These are phyloP conservation scores for Penicillium nordicum DNA, from an alignment of 2,329 filamentous ascomycete genomes.

Conservation along the genomic window DNA sequence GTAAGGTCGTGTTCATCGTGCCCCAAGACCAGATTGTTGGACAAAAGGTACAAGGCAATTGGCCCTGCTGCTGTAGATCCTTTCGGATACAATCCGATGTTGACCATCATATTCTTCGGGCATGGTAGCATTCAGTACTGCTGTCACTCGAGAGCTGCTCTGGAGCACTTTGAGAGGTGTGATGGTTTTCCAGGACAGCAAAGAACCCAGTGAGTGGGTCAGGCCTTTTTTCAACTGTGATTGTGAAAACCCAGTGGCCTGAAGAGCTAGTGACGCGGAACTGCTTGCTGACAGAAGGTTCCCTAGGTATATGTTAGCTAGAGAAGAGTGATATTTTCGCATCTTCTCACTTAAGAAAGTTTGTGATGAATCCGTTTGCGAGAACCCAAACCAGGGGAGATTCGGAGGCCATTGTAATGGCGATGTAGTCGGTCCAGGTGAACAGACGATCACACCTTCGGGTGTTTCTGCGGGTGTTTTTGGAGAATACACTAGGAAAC, in stretches of 20 bases:
- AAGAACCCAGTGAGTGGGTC: not conserved
- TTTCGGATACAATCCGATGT: not conserved
- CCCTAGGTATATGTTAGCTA: not conserved
- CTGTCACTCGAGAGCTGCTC: not conserved
- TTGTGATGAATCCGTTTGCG: not conserved
- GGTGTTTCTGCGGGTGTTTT: no score
- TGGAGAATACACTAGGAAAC: not conserved
- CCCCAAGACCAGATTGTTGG: not conserved
- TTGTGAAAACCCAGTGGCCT: not conserved
- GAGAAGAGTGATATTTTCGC: not conserved
- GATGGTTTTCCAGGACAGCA: not conserved
- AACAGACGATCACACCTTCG: not conserved
- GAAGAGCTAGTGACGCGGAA: not conserved
- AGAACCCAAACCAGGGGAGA: not conserved
- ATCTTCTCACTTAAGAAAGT: not conserved
- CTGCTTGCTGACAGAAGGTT: not conserved
- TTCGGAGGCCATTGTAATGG: not conserved
- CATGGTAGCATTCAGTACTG: not conserved
- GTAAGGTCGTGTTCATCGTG: not conserved
- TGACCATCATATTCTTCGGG: not conserved
- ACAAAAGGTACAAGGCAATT: not conserved
- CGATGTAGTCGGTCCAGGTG: not conserved
- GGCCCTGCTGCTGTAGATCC: not conserved
- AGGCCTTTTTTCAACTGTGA: not conserved
- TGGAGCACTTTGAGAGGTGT: not conserved